These are phyloP conservation scores for Curvularia hawaiiensis DNA, from an alignment of 2,329 filamentous ascomycete species.

Conservation along the genomic window DNA sequence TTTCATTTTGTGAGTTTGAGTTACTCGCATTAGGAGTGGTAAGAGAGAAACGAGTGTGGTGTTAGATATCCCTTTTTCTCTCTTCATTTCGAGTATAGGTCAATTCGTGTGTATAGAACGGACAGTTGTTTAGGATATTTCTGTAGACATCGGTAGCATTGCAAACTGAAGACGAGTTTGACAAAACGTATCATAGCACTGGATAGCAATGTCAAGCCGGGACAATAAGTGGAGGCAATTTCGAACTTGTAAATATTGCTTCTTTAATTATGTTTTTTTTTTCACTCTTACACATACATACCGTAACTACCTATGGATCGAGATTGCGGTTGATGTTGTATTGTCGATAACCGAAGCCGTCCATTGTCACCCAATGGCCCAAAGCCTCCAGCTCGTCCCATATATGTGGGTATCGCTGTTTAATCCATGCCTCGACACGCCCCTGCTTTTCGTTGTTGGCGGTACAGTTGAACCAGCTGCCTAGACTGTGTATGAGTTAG, in stretches of 20 bases:
- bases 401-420: conserved; percentile 66
- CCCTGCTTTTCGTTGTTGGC: conserved; percentile 68
- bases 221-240: neutral
- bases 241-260: neutral
- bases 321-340: conserved; percentile 43
- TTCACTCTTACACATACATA: neutral
- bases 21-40: neutral
- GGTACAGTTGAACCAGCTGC: conserved; percentile 75
- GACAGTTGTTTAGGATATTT: too few species aligned
- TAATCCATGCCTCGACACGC: conserved; percentile 76
- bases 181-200: neutral
- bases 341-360: conserved; percentile 45
- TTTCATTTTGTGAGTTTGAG: neutral
- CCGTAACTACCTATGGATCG: conserved; percentile 31
- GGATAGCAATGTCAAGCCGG: neutral
- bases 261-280: neutral
- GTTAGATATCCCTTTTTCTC: too few species aligned
- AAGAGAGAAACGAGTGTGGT: neutral
- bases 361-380: conserved; percentile 47
- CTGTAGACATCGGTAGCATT: too few species aligned
- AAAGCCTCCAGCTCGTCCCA: conserved; percentile 70
- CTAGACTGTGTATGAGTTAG: conserved; percentile 61
- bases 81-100: too few species aligned
- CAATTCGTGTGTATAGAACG: neutral
- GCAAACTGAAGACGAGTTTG: too few species aligned